These are phyloP conservation scores for Cryomyces minteri DNA, from an alignment of 495 filamentous ascomycete species.

Conservation along the genomic window DNA sequence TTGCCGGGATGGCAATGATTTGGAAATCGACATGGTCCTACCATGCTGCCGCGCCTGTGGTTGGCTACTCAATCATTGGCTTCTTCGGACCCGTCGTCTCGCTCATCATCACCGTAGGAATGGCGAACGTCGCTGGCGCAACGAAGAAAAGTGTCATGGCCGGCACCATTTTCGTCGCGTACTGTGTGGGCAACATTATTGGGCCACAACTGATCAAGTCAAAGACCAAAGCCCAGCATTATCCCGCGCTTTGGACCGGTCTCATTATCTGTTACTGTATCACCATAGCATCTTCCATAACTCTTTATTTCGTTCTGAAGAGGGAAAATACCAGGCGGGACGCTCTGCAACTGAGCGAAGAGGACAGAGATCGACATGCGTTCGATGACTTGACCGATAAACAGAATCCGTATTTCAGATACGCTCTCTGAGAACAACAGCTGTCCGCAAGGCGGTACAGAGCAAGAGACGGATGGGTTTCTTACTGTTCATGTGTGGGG, in stretches of 20 bases:
- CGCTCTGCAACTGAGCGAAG: conserved; percentile 32
- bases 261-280: conserved; percentile 60
- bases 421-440: conserved; percentile 30
- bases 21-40: conserved; percentile 52
- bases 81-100: conserved; percentile 50
- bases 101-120: conserved; percentile 46
- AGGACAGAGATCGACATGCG: conserved; percentile 41
- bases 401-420: conserved; percentile 58
- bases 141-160: conserved; percentile 66
- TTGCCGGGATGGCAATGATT: conserved; percentile 55
- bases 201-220: conserved; percentile 51
- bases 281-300: conserved; percentile 33
- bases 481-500: too few species aligned
- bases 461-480: too few species aligned
- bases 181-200: conserved; percentile 56
- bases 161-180: conserved; percentile 53
- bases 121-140: conserved; percentile 55
- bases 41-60: conserved; percentile 41
- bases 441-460: too few species aligned
- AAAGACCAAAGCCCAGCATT: conserved; percentile 40
- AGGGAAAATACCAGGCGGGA: conserved; percentile 35
- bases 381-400: conserved; percentile 61
- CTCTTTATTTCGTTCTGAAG: conserved; percentile 36
- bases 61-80: conserved; percentile 50
- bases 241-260: conserved; percentile 51